Conservation (phyloP, 2,329 filamentous ascomycete genomes). For the Colletotrichum gloeosporioides region DNA sequence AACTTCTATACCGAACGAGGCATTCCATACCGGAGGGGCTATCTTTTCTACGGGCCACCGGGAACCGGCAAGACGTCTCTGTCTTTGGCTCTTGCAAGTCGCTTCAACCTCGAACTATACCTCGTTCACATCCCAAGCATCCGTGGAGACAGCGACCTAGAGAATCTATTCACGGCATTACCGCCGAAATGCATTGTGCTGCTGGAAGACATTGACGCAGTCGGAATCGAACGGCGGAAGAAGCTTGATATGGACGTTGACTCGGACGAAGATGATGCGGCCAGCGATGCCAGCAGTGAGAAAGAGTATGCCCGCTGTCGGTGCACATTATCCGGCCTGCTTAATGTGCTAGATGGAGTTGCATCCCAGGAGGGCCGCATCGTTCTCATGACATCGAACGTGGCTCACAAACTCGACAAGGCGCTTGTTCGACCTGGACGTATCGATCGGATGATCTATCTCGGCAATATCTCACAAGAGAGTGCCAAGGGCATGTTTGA, state of each 20-base stretch:
- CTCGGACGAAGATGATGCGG: conserved; percentile 29
- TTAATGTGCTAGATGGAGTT: conserved; percentile 73
- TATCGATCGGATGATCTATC: conserved; percentile 73
- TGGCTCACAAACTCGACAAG: conserved; percentile 64
- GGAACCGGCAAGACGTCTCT: conserved; percentile 80
- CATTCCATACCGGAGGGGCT: conserved; percentile 77
- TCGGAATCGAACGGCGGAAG: conserved; percentile 25
- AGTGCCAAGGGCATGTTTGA: conserved; percentile 19
- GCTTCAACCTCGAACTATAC: conserved; percentile 76
- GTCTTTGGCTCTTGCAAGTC: conserved; percentile 74
- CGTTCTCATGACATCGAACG: conserved; percentile 75
- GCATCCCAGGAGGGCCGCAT: conserved; percentile 71
- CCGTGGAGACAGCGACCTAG: conserved; percentile 30
- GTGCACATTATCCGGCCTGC: conserved; percentile 63
- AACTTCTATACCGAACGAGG: conserved; percentile 76
- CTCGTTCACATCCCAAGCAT: conserved; percentile 69
- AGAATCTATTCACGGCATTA: conserved; percentile 33
- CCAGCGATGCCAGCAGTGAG: not conserved
- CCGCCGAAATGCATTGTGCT: conserved; percentile 28
- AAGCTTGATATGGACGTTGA: conserved; percentile 16
- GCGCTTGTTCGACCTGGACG: conserved; percentile 69
- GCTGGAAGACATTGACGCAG: conserved; percentile 31
- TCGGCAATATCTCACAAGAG: conserved; percentile 57
- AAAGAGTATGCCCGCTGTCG: conserved; percentile 5
- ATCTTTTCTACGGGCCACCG: conserved; percentile 74